Base-by-base conservation (phyloP, 352 stramenopile genomes). In the Phytophthora palmivora region DNA sequence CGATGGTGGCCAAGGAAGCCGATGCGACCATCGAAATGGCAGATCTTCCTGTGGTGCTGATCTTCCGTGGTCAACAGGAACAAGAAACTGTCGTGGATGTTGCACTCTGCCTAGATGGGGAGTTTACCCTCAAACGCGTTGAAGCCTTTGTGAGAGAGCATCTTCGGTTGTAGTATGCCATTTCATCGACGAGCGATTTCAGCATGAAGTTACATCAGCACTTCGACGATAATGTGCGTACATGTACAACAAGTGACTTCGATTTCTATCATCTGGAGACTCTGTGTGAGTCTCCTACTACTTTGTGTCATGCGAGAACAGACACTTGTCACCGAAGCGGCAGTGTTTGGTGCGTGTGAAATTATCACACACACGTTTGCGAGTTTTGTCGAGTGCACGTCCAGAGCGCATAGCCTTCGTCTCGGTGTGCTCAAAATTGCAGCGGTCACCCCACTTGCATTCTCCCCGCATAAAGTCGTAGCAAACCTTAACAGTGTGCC, bases 381-480 rank as follows among this genome's bases (percentile, higher is more conserved):
- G 79, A 7, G 79, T 87, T 58, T 82, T 78, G 50, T 87, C 76
- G 11, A 86, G 67, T 37, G 69, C 70, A 49, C 61, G 64, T 34
- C 79, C 80, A 5, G 58, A 72, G 32, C 77, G 76, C 76, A 91
- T 90, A 37, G 86, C 74, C 33, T 88, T 86, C 5, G 76, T 92
- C 63, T 87, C 63, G 0, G 78, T 81, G 65, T 95, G 87, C 47
- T 88, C 74, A 45, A 92, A 95, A 32, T 52, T 74, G 51, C 87
- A 95, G 21, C 68, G 62, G 52, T 93, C 87, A 14, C 87, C 84
- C 36, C 70, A 82, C 6, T 63, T 70, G 67, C 87, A 95, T 36
- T 74, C 55, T n/a, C 87, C 84, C 28, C 84, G 84, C 63, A 90
- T 76, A 52, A 93, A 94, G 48, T 95, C 84, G 63, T 93, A 95